Evolutionary conservation across 192 early-diverging fungal species (phyloP).

Genomic region (Paraglomus brasilianum): DNA sequence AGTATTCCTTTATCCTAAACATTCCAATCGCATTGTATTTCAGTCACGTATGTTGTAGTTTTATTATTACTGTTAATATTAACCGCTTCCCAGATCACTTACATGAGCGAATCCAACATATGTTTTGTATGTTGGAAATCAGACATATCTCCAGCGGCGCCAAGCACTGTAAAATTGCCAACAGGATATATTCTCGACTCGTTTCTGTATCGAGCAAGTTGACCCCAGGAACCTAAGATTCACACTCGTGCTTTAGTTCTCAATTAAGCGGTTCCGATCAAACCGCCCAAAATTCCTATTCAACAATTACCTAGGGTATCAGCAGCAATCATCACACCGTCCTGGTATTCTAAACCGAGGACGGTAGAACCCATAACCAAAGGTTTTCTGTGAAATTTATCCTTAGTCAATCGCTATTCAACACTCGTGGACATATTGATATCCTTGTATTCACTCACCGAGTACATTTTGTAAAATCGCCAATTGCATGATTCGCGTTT

Average conservation of each 20-base stretch:
- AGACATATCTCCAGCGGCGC: conserved; percentile 88
- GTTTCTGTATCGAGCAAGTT: conserved; percentile 87
- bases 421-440: too few species aligned
- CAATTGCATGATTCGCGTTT: background rate
- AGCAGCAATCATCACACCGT: conserved; percentile 95
- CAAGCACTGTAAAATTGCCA: conserved; percentile 84
- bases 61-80: background rate
- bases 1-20: conserved; percentile 79
- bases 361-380: conserved; percentile 94
- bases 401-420: background rate
- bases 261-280: background rate
- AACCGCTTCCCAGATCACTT: conserved; percentile 28
- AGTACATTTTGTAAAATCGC: background rate
- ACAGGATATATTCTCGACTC: conserved; percentile 79
- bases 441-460: too few species aligned
- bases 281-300: too few species aligned
- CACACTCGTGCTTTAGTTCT: background rate
- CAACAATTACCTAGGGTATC: conserved; percentile 74
- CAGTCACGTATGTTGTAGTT: background rate
- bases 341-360: conserved; percentile 92
- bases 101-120: conserved; percentile 75
- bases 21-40: background rate
- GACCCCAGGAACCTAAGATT: conserved; percentile 84
- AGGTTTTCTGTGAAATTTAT: conserved; percentile 55
- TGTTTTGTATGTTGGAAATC: conserved; percentile 94